Conservation (phyloP, 352 stramenopile species). For the Globisporangium paroecandrum region DNA sequence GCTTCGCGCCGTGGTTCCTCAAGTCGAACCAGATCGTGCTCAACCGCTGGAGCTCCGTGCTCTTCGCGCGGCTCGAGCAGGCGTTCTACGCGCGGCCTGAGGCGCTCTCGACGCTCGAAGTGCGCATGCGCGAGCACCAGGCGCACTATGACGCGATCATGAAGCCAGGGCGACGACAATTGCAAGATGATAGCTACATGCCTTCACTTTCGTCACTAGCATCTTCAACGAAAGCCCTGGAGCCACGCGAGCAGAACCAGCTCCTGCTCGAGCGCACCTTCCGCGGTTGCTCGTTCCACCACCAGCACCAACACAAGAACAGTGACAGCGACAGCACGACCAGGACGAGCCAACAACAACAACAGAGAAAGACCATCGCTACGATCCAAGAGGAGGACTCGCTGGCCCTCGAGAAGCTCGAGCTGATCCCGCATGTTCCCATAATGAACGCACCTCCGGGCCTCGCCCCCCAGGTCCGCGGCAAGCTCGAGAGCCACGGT, state of each 20-base stretch:
- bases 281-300: constrained; percentile 63
- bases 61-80: constrained; percentile 63
- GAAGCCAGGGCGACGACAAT: constrained; percentile 15
- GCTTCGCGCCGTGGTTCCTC: constrained; percentile 75
- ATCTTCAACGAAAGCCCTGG: constrained; percentile 10
- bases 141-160: constrained; percentile 40
- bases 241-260: constrained; percentile 56
- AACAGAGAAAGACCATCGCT: constrained; percentile 19
- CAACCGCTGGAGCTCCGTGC: constrained; percentile 61
- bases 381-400: constrained; percentile 36
- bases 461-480: constrained; percentile 53
- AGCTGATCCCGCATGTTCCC: constrained; percentile 44
- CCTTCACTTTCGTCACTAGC: neutral
- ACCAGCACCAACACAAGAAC: constrained; percentile 21
- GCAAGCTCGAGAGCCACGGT: constrained; percentile 58
- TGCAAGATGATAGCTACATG: neutral
- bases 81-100: constrained; percentile 56
- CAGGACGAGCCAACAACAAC: constrained; percentile 22
- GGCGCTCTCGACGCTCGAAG: constrained; percentile 57
- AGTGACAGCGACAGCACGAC: neutral
- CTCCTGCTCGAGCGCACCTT: constrained; percentile 58
- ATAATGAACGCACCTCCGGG: constrained; percentile 41
- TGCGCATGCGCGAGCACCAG: constrained; percentile 55
- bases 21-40: constrained; percentile 71
- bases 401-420: constrained; percentile 27